Conservation (phyloP, 2,329 filamentous ascomycete genomes). For the Fusarium sp. region DNA sequence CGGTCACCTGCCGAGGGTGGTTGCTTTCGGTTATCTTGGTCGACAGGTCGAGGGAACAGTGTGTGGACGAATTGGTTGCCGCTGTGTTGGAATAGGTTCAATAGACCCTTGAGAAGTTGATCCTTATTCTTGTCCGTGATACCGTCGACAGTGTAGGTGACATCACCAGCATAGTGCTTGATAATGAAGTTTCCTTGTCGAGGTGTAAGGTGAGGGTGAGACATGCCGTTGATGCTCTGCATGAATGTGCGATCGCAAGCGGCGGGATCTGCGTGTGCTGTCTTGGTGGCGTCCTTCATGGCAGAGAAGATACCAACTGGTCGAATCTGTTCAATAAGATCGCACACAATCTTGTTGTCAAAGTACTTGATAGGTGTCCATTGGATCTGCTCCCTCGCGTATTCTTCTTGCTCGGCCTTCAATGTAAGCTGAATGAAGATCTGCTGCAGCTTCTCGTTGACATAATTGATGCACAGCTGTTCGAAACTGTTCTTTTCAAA, state of each 20-base stretch:
- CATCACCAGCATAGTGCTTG: constrained; percentile 98
- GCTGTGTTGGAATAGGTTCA: constrained; percentile 86
- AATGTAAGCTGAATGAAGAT: constrained; percentile 98
- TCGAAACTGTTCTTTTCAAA: constrained; percentile 99
- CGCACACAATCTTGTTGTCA: constrained; percentile 98
- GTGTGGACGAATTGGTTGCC: constrained; percentile 87
- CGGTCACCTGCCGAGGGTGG: constrained; percentile 96
- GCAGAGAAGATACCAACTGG: constrained; percentile 95
- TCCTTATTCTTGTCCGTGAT: constrained; percentile 99
- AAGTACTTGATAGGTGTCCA: constrained; percentile 99
- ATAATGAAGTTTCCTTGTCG: constrained; percentile 97
- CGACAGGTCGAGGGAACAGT: constrained; percentile 91
- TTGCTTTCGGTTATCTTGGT: constrained; percentile 93
- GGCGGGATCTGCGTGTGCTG: constrained; percentile 93
- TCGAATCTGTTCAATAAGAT: constrained; percentile 90
- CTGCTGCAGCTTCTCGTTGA: constrained; percentile 98
- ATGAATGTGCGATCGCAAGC: constrained; percentile 97
- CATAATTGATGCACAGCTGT: constrained; percentile 99
- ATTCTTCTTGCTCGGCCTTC: constrained; percentile 97
- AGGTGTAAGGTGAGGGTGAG: constrained; percentile 89
- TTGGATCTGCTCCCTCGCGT: constrained; percentile 93
- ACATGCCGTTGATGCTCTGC: constrained; percentile 89
- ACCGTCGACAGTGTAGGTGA: constrained; percentile 91
- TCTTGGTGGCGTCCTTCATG: constrained; percentile 97
- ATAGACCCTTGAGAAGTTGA: constrained; percentile 90